Base-by-base conservation (phyloP, 176 grass and related monocot species). In the Oryza meridionalis region DNA sequence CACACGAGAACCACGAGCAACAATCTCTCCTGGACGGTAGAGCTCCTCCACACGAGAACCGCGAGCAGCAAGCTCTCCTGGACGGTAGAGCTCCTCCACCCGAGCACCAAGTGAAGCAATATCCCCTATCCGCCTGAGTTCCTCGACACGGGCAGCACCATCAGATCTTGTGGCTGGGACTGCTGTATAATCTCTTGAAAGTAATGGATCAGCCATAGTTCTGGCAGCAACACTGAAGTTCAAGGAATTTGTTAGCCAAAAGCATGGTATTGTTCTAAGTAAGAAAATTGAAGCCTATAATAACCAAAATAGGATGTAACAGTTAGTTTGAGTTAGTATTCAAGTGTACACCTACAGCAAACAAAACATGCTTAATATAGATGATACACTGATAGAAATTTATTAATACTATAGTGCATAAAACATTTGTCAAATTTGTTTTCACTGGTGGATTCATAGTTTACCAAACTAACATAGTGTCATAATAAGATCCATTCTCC, bases 161-260 rank as follows among this genome's bases (percentile, higher is more conserved):
- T 69, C 72, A 82, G 70, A 31, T 47, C 82, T 43, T 64, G 87
- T 84, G 3, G 42, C 84, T 62, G 42, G 45, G 45, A 83, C n/a
- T 33, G 45, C 6, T 58, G 44, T 55, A 69, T 87, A 75, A 45
- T 86, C 87, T 82, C 93, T 92, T 81, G 71, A 16, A 45, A 45
- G 79, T 13, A 85, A 61, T 75, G 62, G 62, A 42, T 85, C 85
- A 58, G 19, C 24, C 69, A n/a, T 19, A 58, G 53, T 86, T 37
- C 89, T 94, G 44, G 81, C 88, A 75, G 75, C 25, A 75, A 83
- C 43, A 46, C 93, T 90, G 88, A 81, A 71, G 71, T 62, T 50
- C 53, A 84, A 88, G 14, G 31, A 75, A 32, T 50, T 90, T 82
- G 17, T 73, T 55, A 31, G 29, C 67, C 46, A 66, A 67, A 33